These are phyloP conservation scores for Yamadazyma songkhlaensis DNA, from an alignment of 1,139 yeast genomes.

Conservation along the genomic window DNA sequence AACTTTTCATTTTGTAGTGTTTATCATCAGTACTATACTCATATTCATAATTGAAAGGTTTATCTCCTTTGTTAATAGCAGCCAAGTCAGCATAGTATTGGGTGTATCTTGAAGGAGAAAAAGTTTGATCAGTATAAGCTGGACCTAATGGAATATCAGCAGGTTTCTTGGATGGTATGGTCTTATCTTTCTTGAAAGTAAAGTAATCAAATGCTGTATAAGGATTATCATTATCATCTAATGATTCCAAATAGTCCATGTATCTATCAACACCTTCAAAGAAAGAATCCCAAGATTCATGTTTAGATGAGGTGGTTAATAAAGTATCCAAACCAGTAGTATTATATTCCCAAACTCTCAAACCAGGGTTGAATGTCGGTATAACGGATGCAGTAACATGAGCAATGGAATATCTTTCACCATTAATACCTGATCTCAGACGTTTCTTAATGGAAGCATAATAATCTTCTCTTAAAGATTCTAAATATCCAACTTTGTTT, in stretches of 20 bases:
- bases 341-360: constrained; percentile 85
- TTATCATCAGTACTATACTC: constrained; percentile 69
- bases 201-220: constrained; percentile 11
- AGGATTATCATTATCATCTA: constrained; percentile 15
- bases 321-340: constrained; percentile 44
- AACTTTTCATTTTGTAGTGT: constrained; percentile 50
- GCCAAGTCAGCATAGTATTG: constrained; percentile 70
- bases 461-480: constrained; percentile 46
- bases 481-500: constrained; percentile 63
- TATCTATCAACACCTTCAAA: constrained; percentile 44
- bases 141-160: constrained; percentile 59
- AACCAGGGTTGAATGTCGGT: constrained; percentile 81
- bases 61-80: constrained; percentile 43
- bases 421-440: constrained; percentile 40
- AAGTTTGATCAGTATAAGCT: constrained; percentile 66
- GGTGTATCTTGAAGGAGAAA: constrained; percentile 68
- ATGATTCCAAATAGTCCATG: constrained; percentile 21
- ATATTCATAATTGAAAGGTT: constrained; percentile 54
- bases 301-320: constrained; percentile 14
- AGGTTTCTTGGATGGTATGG: constrained; percentile 70
- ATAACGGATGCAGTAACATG: constrained; percentile 75
- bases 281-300: constrained; percentile 54
- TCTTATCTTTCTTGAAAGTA: constrained; percentile 45
- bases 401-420: constrained; percentile 65
- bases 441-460: constrained; percentile 49